Evolutionary conservation across 306 rosid species (phyloP).

Genomic region (Lathyrus sativus): DNA sequence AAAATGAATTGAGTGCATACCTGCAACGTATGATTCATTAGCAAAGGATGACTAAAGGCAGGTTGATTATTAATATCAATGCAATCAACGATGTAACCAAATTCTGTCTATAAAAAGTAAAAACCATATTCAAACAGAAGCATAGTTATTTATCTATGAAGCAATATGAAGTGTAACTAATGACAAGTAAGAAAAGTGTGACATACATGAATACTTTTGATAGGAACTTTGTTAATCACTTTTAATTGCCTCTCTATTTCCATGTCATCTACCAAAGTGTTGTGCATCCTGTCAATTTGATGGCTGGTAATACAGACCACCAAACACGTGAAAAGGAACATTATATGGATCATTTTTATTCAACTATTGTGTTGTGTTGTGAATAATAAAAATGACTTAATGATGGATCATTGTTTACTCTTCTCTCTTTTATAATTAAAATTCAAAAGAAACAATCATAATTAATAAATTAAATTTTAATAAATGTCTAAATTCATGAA

Average conservation of each 20-base stretch:
- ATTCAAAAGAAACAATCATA: no score
- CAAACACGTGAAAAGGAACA: not conserved
- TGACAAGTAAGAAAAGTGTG: not conserved
- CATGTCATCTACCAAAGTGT: not conserved
- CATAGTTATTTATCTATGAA: no score
- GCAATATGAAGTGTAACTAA: not conserved
- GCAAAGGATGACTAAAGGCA: not conserved
- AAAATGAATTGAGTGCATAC: not conserved
- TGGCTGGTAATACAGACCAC: not conserved
- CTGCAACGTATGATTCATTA: not conserved
- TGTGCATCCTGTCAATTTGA: not conserved
- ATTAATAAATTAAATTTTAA: no score
- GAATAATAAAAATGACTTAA: not conserved
- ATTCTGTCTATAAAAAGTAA: not conserved
- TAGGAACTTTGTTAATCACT: not conserved
- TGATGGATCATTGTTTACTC: not conserved
- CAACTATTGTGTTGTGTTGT: no score
- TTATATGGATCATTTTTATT: slow-evolving; percentile 4
- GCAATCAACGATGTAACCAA: not conserved
- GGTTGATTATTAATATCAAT: not conserved
- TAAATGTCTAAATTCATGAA: no score
- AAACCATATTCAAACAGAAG: not conserved
- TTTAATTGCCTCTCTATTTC: not conserved
- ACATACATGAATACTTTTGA: not conserved
- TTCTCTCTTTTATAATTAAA: not conserved